These are phyloP conservation scores for Elsinoe perseae DNA, from an alignment of 2,329 filamentous ascomycete genomes.

Conservation along the genomic window DNA sequence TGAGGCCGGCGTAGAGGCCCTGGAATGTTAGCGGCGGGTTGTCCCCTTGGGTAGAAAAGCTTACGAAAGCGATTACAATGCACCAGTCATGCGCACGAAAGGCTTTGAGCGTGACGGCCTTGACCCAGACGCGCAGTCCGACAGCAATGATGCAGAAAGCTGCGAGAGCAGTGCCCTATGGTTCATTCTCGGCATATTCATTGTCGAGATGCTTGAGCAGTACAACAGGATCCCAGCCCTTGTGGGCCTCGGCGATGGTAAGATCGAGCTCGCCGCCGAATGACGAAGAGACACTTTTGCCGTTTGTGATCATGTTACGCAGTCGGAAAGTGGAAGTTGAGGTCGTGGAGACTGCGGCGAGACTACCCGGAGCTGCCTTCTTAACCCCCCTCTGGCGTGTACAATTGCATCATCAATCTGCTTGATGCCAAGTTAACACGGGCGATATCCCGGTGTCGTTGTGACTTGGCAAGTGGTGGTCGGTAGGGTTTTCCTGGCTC, in stretches of 20 bases:
- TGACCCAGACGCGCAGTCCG: not conserved
- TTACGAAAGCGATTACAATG: not conserved
- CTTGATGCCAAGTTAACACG: not conserved
- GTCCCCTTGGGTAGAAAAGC: not conserved
- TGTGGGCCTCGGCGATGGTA: slow-evolving; percentile 8
- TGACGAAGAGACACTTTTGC: not conserved
- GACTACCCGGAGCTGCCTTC: not conserved
- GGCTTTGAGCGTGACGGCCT: not conserved
- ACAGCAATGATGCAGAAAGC: not conserved
- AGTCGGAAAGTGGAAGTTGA: not conserved
- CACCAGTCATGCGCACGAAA: not conserved
- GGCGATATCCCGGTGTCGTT: not conserved
- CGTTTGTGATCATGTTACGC: not conserved
- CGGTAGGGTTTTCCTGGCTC: not conserved
- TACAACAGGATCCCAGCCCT: not conserved
- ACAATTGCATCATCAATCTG: not conserved
- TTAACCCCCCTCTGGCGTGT: not conserved
- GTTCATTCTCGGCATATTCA: not conserved
- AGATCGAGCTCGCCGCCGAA: slow-evolving; percentile 1
- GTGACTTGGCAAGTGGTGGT: not conserved
- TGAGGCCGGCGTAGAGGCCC: slow-evolving; percentile 4
- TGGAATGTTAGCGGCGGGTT: not conserved
- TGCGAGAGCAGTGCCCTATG: not conserved
- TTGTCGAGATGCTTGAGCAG: slow-evolving; percentile 1
- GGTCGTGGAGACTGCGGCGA: not conserved